Base-by-base conservation (phyloP, 768 basidiomycete genomes). In the Suillus decipiens region DNA sequence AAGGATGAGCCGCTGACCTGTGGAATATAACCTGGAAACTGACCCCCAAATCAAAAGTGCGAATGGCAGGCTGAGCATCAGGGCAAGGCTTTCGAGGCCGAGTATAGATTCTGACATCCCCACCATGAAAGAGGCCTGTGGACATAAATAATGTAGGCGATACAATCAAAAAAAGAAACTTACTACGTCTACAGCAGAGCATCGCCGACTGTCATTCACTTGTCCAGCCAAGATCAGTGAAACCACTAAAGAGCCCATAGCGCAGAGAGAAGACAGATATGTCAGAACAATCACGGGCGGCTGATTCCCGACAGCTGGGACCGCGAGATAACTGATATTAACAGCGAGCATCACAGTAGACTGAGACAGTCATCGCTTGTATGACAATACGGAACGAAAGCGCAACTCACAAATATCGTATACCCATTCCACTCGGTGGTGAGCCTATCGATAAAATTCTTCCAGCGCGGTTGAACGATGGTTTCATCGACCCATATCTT, bases 241-340 rank as follows among this genome's bases (percentile, higher is more conserved):
- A 15, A 79, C 67, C 43, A 81, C 60, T 55, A 78, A 72, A 34
- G 73, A 73, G 3, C 73, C 75, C 39, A 81, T 61, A 53, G 71
- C 76, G n/a, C 73, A 68, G 9, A 80, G 54, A 8, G 74, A 74
- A 2, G 82, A 82, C 10, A 77, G 63, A 59, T 79, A 81, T 61
- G 75, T 73, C 15, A 74, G 66, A 66, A 74, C 10, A 22, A 43
- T 50, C 57, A n/a, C 41, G 45, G 28, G 10, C 15, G 17, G 28
- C 48, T 64, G 74, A 57, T 66, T 14, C 31, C 19, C 75, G 37
- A 81, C 76, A 33, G 75, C 73, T 19, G 80, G 80, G 31, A 86
- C 83, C 6, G 82, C 80, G 10, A 86, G 70, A 66, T 85, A 84
- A 0, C 80, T 80, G 0, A 87, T 80, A 59, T 85, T 83, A 1